Evolutionary conservation across 805 yeast species (phyloP), one percentile per base, ranked within the genome.

Genomic region (Blastobotrys chiropterorum): DNA sequence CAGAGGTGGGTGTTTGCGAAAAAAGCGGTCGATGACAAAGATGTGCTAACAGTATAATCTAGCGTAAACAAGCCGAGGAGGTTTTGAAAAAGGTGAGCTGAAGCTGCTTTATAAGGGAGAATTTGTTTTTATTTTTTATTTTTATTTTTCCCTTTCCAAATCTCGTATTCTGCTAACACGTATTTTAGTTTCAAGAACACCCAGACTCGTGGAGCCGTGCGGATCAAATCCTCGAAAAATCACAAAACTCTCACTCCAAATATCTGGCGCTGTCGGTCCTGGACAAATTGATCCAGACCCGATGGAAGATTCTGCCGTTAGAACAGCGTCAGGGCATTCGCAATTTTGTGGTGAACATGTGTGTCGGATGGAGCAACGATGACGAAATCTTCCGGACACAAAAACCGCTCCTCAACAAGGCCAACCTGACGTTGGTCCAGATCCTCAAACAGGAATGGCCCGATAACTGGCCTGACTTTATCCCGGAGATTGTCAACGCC

Each of bases 361-460:
- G 94, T 62, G 85, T 94, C 55, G 77, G 90, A 19, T 79, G 92
- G 78, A 87, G 96, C 70, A 92, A 88, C 55, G 87, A 87, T 65
- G 95, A 88, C 54, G 72, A 75, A 7, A 75, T 80, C 31, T 89
- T 90, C 64, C 77, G 76, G 47, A 70, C 78, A 42, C 89, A 89
- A 65, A 84, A 83, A 63, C 83, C 97, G 17, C 76, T 94, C 64
- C 88, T 94, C 65, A 88, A 86, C 73, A 94, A 94, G 69, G 90
- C 90, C 62, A 96, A 94, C 71, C 77, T 94, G 64, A 92, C 98
- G 14, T 75, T 94, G 62, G 99, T 94, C 38, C 95, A 90, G 64
- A 84, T 94, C 49, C 80, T 94, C 64, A 94, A 94, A 65, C 98
- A 94, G 71, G 99, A 94, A 67, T 94, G 99, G 99, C 99, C 99